Conservation (phyloP, 176 grass and related monocot genomes). For the Alloteropsis semialata region DNA sequence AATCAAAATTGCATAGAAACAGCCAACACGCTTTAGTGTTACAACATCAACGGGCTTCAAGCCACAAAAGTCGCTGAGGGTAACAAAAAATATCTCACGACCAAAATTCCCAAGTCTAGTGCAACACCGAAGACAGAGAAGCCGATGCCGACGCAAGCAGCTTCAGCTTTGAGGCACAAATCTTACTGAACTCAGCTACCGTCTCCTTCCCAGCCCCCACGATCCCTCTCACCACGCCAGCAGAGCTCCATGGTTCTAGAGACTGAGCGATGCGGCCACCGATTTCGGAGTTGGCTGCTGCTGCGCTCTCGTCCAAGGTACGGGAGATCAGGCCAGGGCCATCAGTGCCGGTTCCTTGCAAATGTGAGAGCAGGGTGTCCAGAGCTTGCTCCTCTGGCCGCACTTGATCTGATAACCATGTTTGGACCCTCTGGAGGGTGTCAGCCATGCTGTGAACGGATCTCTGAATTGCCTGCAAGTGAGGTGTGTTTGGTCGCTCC, state of each 20-base stretch:
- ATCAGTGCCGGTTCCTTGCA: constrained; percentile 46
- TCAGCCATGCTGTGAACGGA: constrained; percentile 64
- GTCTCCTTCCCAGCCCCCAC: constrained; percentile 47
- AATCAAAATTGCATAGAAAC: constrained; percentile 34
- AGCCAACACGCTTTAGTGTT: constrained; percentile 11
- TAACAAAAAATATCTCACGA: constrained; percentile 14
- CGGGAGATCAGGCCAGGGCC: constrained; percentile 47
- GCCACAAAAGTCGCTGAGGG: not conserved
- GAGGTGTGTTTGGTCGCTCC: constrained; percentile 51
- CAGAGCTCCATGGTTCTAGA: constrained; percentile 59
- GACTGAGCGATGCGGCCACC: constrained; percentile 57
- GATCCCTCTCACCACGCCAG: constrained; percentile 52
- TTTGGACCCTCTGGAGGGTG: constrained; percentile 40
- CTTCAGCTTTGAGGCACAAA: constrained; percentile 66
- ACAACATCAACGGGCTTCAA: constrained; percentile 13
- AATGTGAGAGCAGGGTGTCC: constrained; percentile 53
- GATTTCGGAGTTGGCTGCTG: constrained; percentile 32
- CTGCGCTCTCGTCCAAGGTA: constrained; percentile 58
- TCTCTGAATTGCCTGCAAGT: constrained; percentile 55
- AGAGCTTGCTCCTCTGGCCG: constrained; percentile 57
- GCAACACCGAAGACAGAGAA: constrained; percentile 24
- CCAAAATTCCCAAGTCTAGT: constrained; percentile 29
- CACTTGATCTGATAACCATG: constrained; percentile 71
- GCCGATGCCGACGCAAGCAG: constrained; percentile 37
- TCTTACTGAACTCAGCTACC: constrained; percentile 44